phyloP scores from a whole-genome alignment of 192 early-diverging fungal genomes.

The Obelidium mucronatum region DNA sequence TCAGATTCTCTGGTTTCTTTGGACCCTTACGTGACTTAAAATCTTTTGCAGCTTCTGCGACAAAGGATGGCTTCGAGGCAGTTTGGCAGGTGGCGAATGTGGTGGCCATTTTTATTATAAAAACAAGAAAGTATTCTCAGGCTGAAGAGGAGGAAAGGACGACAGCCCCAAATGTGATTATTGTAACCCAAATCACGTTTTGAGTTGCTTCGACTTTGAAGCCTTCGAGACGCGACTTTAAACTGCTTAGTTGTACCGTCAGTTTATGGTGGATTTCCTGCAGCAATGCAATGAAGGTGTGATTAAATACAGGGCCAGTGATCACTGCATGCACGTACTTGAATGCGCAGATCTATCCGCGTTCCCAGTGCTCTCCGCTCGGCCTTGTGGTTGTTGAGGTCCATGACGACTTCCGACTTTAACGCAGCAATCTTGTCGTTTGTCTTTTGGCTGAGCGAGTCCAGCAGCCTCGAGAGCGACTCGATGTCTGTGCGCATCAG shows the following conservation, averaged over 20 bases:
- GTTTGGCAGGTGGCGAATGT: conserved; percentile 32
- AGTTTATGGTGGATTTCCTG: conserved; percentile 87
- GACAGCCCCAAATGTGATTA: conserved; percentile 2
- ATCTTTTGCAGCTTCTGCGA: conserved; percentile 54
- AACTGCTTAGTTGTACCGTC: conserved; percentile 78
- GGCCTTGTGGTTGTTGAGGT: conserved; percentile 88
- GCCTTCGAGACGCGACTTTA: conserved; percentile 89
- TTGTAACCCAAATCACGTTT: background rate
- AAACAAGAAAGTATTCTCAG: too few relatives aligned
- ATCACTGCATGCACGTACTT: too few relatives aligned
- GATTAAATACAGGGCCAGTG: too few relatives aligned
- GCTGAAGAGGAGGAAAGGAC: conserved; percentile 6
- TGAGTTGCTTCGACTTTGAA: conserved; percentile 83
- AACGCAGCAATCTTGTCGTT: conserved; percentile 78
- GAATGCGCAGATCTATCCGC: conserved; percentile 60
- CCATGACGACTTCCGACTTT: conserved; percentile 87
- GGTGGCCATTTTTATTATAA: too few relatives aligned
- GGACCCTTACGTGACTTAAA: conserved; percentile 44
- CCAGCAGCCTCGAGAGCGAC: conserved; percentile 78
- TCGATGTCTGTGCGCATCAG: conserved; percentile 77
- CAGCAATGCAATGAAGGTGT: too few relatives aligned
- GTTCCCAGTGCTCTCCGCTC: conserved; percentile 83
- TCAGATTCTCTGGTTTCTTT: too few relatives aligned
- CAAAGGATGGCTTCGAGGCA: conserved; percentile 52
- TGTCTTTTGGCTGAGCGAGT: conserved; percentile 74